Base-by-base conservation (phyloP, 495 filamentous ascomycete genomes). In the Penicillium goetzii region DNA sequence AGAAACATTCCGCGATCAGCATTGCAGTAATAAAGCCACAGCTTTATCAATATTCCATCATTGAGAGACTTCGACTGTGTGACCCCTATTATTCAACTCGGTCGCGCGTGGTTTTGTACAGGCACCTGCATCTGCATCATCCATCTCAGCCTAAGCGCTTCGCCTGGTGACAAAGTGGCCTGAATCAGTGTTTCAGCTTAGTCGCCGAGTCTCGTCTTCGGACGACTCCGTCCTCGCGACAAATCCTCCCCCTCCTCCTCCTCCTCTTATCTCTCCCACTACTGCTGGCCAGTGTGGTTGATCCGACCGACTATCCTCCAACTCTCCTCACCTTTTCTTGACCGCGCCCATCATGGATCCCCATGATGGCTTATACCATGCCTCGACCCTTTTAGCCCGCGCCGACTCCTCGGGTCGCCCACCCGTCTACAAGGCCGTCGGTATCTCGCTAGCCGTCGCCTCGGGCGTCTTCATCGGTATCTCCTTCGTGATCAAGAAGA, bases 401-500 rank as follows among this genome's bases (percentile, higher is more conserved):
- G 74, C 77, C 15, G 76, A 78, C 55, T 73, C 76, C 34, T 58
- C 54, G 47, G 71, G 72, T 33, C 83, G 85, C 19, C 88, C 88
- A 10, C 75, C 86, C 6, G 73, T 82, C 41, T 99, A 90, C 84
- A 99, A 98, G 73, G 87, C 89, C 3, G 84, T 99, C 66, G 95
- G 95, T 41, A 90, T 99, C 62, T 84, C 86, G 14, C 83, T 99
- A 32, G 95, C 95, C 6, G 85, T 97, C 63, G 85, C 88, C 38
- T 97, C 95, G 2, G 95, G 95, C 17, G 75, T 93, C 32, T 98
- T 99, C 75, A 99, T 99, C 72, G 96, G 95, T 14, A 83, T 90
- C 12, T 98, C 95, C 1, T 99, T 99, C 70, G 93, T 99, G 45
- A 73, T 99, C 62, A 98, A 98, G 78, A 99, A 99, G 81, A 83